Evolutionary conservation across 106 monocot genomes (phyloP).

Genomic region (Triglochin maritima): DNA sequence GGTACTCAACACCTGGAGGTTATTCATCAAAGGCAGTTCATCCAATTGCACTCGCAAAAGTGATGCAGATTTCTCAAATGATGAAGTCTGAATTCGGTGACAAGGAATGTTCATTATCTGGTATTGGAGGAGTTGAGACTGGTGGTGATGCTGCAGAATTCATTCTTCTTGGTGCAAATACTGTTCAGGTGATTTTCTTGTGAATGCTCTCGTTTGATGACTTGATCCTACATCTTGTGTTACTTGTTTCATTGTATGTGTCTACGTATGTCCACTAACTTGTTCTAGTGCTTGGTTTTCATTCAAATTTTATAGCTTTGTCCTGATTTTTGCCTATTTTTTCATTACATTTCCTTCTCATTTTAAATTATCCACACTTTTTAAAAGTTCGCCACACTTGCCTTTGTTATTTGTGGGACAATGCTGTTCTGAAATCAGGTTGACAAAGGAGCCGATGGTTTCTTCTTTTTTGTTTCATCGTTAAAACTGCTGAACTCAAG

Average conservation of each 20-base stretch:
- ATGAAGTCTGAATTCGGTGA: constrained; percentile 66
- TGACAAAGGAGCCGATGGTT: no score
- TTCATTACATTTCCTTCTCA: no score
- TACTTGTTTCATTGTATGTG: not conserved
- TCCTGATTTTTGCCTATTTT: no score
- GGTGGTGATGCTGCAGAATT: constrained; percentile 91
- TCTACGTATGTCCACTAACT: no score
- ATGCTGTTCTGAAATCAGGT: no score
- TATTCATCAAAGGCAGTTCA: constrained; percentile 94
- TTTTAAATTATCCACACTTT: no score
- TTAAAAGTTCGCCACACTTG: no score
- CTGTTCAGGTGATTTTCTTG: constrained; percentile 59
- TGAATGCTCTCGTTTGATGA: not conserved
- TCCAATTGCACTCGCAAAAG: constrained; percentile 94
- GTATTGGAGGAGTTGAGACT: constrained; percentile 91
- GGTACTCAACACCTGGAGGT: constrained; percentile 93
- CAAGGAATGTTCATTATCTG: constrained; percentile 65
- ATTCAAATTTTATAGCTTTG: no score
- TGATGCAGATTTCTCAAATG: constrained; percentile 97
- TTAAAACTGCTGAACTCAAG: no score
- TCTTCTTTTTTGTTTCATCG: no score
- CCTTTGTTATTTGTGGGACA: no score
- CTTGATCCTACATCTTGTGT: not conserved
- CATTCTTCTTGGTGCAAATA: constrained; percentile 91
- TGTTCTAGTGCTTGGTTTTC: no score